Conservation (phyloP, 805 yeast species). For the Saturnispora saitoi region DNA sequence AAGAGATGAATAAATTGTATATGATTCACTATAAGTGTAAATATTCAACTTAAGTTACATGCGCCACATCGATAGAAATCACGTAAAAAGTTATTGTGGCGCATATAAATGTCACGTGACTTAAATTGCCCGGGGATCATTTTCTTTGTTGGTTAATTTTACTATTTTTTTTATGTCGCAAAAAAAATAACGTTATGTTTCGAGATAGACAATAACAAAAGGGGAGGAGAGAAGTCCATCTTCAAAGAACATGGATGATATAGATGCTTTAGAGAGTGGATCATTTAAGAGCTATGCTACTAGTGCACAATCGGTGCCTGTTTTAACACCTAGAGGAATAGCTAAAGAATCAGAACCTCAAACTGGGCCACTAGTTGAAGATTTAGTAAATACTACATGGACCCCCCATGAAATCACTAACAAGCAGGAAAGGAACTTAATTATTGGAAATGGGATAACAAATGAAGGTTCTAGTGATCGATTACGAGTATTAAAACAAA, state of each 20-base stretch:
- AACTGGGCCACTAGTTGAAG: background rate
- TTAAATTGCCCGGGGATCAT: too few species aligned
- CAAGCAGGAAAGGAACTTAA: background rate
- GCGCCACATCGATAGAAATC: too few species aligned
- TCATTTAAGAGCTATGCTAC: background rate
- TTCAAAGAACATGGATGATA: background rate
- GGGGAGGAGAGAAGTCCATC: background rate
- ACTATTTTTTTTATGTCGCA: too few species aligned
- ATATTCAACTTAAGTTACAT: too few species aligned
- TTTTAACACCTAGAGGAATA: background rate
- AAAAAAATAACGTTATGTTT: too few species aligned
- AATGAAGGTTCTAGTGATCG: background rate
- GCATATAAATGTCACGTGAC: too few species aligned
- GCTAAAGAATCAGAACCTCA: background rate
- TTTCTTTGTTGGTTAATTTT: too few species aligned
- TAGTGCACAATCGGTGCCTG: background rate
- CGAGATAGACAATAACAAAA: too few species aligned
- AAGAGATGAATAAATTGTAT: too few species aligned
- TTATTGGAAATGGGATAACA: background rate
- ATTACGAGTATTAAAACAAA: background rate
- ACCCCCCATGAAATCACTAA: background rate
- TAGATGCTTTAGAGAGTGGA: conserved; percentile 8
- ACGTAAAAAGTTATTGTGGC: too few species aligned
- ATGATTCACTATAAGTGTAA: too few species aligned
- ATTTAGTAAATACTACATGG: conserved; percentile 2